Base-by-base conservation (phyloP, 2,329 filamentous ascomycete species). In the Beauveria rudraprayagi region DNA sequence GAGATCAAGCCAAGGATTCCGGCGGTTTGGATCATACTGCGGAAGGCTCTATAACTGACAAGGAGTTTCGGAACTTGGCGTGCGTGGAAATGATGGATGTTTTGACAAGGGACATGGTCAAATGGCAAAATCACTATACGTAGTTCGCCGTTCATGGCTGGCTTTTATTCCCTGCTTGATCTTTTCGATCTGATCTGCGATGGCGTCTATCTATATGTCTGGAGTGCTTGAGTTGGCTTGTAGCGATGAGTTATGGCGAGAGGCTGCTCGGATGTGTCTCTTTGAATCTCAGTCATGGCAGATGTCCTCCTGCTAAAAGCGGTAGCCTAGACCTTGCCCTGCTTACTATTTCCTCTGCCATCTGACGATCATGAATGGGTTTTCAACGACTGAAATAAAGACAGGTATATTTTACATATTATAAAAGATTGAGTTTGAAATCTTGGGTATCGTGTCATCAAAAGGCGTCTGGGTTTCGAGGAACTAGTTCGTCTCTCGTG, bases 71-170 rank as follows among this genome's bases (percentile, higher is more conserved):
- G 66, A 83, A 88, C 9, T 77, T 96, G 65, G 89, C 79, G 61
- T 92, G 88, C 66, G 79, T 90, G 65, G 90, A 95, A 74, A 95
- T 96, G 90, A 95, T 95, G 90, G 91, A 95, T 71, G 82, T 86
- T 67, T 75, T 96, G 71, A 92, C 89, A 63, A 82, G 89, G 64
- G 86, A 92, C 71, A 81, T 96, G 68, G 83, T 93, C 66, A 88
- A 89, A 69, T 96, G 91, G 91, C 91, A 96, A 75, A 87, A 88
- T 65, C 83, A 90, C 69, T 92, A 83, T 67, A 71, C 77, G 59
- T 75, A 66, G 70, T 34, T 16, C 8, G 24, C 5, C 16, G 24
- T 44, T 8, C 6, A 11, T 37, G 11, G 47, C 14, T 53, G 24
- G 11, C 3, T 30, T 50, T 26, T 5, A 4, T 5, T 41, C 22